A percentile compares a stretch with the other conserved stretches of the same genome.
phyloP scores from a whole-genome alignment of 345 rosid species.

The Pseudoturritis turrita region DNA sequence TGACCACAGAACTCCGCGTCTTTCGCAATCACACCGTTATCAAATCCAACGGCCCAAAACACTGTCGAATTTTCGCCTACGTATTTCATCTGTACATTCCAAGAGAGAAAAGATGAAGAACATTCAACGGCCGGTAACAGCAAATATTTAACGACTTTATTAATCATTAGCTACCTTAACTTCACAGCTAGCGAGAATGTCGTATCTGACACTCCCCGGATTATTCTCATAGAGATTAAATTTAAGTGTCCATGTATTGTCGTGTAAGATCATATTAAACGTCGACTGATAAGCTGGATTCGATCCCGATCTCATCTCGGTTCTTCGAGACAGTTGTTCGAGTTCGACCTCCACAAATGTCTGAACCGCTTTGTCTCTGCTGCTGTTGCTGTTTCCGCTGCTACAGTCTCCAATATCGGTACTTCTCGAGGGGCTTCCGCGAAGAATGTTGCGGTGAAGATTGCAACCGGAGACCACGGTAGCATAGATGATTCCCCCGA shows the following conservation, averaged over 20 bases:
- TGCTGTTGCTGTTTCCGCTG: slow-evolving; percentile 26
- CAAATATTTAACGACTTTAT: not conserved
- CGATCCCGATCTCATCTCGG: slow-evolving; percentile 54
- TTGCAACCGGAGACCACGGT: slow-evolving; percentile 69
- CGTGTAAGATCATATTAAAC: slow-evolving; percentile 91
- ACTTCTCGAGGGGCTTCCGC: slow-evolving; percentile 64
- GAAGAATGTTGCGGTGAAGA: slow-evolving; percentile 47
- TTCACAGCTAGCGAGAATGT: slow-evolving; percentile 80
- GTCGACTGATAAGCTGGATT: slow-evolving; percentile 78
- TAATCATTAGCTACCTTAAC: slow-evolving; percentile 56
- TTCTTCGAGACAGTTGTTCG: slow-evolving; percentile 74
- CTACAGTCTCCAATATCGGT: slow-evolving; percentile 34
- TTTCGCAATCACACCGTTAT: slow-evolving; percentile 60
- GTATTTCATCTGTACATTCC: slow-evolving; percentile 58
- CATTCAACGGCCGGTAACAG: not conserved
- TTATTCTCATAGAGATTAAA: slow-evolving; percentile 67
- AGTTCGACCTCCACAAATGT: slow-evolving; percentile 95
- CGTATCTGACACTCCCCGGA: slow-evolving; percentile 60
- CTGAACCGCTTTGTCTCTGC: slow-evolving; percentile 51
- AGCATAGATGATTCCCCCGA: slow-evolving; percentile 74
- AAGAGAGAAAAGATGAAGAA: slow-evolving; percentile 2
- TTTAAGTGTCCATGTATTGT: slow-evolving; percentile 55
- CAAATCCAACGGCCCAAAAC: slow-evolving; percentile 95
- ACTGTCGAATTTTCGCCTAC: slow-evolving; percentile 79
- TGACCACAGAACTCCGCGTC: slow-evolving; percentile 76